Evolutionary conservation across 768 basidiomycete genomes (phyloP).

Genomic region (Hebeloma cylindrosporum): DNA sequence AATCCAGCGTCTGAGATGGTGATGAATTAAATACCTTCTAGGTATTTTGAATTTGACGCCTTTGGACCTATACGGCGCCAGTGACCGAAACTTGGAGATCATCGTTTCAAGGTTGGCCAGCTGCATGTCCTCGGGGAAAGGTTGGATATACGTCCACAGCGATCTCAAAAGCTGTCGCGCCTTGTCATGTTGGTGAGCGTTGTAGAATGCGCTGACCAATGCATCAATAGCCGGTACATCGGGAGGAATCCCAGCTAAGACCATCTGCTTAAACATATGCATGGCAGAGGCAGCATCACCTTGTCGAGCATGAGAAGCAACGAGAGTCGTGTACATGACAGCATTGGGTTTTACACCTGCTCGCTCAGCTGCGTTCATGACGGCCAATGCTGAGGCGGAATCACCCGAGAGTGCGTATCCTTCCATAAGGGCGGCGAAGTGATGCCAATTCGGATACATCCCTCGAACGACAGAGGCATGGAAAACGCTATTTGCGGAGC

Average conservation of each 20-base stretch:
- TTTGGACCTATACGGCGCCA: slow-evolving; percentile 23
- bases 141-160: slow-evolving; percentile 64
- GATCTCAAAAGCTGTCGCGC: slow-evolving; percentile 56
- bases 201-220: slow-evolving; percentile 65
- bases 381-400: slow-evolving; percentile 50
- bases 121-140: slow-evolving; percentile 54
- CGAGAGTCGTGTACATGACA: slow-evolving; percentile 76
- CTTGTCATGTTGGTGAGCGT: slow-evolving; percentile 47
- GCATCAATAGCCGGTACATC: slow-evolving; percentile 75
- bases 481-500: slow-evolving; percentile 54
- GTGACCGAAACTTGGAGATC: slow-evolving; percentile 45
- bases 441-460: slow-evolving; percentile 68
- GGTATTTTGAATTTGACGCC: slow-evolving; percentile 6
- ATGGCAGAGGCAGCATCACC: slow-evolving; percentile 54
- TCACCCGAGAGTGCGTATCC: slow-evolving; percentile 66
- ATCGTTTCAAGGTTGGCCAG: slow-evolving; percentile 47
- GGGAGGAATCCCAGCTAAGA: slow-evolving; percentile 58
- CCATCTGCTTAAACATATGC: slow-evolving; percentile 61
- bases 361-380: slow-evolving; percentile 51
- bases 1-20: slow-evolving; percentile 16
- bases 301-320: slow-evolving; percentile 66
- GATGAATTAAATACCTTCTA: slow-evolving; percentile 12
- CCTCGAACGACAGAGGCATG: slow-evolving; percentile 63
- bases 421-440: slow-evolving; percentile 75
- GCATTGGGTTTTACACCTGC: slow-evolving; percentile 57